Conservation (phyloP, 148 eudicot species). For the Rhododendron mucronatum region DNA sequence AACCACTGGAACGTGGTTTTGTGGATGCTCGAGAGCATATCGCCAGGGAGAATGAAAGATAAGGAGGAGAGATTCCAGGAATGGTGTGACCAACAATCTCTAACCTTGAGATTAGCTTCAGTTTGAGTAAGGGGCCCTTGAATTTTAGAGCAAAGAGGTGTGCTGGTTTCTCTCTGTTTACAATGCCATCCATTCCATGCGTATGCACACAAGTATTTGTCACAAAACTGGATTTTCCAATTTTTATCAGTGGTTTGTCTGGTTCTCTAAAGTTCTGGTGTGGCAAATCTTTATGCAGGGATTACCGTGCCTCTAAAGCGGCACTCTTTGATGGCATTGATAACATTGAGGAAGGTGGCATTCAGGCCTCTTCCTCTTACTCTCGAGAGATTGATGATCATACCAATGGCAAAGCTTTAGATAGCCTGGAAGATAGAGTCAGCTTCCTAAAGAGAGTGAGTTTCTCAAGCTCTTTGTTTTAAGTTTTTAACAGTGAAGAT, state of each 20-base stretch:
- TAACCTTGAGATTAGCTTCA: no score
- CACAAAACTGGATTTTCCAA: not conserved
- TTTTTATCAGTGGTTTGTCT: not conserved
- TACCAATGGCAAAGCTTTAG: slow-evolving; percentile 62
- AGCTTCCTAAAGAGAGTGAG: slow-evolving; percentile 72
- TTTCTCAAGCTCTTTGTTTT: not conserved
- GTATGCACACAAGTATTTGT: not conserved
- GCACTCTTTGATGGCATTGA: slow-evolving; percentile 55
- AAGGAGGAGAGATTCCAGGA: no score
- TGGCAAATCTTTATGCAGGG: slow-evolving; percentile 38
- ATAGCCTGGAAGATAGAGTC: slow-evolving; percentile 73
- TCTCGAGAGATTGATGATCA: slow-evolving; percentile 56
- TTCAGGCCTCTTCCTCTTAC: slow-evolving; percentile 62
- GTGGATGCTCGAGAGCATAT: no score
- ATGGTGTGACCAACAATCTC: no score
- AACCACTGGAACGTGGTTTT: no score
- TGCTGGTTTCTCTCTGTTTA: not conserved
- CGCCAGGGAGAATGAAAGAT: no score
- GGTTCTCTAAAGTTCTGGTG: not conserved
- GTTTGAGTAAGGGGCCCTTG: no score
- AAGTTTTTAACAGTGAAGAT: not conserved
- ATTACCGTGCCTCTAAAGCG: slow-evolving; percentile 56
- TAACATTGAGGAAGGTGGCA: slow-evolving; percentile 79
- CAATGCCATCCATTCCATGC: not conserved
- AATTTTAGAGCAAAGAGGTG: not conserved